Percentiles rank a stretch among this genome's conserved stretches.
These are phyloP conservation scores for Acmispon strigosus DNA, from an alignment of 306 rosid species.

Conservation along the genomic window DNA sequence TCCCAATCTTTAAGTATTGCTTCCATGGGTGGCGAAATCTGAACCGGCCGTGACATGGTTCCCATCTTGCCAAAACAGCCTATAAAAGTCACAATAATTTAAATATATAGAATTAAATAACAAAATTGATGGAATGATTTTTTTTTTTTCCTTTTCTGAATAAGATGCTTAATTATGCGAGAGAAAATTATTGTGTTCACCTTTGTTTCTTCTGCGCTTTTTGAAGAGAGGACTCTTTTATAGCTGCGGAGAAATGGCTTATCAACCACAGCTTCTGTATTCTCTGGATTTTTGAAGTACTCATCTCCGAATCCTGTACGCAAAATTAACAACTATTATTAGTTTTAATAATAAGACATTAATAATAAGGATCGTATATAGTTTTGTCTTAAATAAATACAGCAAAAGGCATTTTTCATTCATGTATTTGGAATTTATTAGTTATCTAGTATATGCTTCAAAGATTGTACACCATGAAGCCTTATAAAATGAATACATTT, in stretches of 20 bases:
- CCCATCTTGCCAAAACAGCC: constrained; percentile 66
- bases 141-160: not conserved
- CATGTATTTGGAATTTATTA: too few species aligned
- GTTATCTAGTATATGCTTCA: too few species aligned
- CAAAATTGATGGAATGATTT: not conserved
- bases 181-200: not conserved
- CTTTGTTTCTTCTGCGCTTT: constrained; percentile 40
- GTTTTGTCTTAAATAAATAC: not conserved
- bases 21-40: constrained; percentile 61
- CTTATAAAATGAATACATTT: too few species aligned
- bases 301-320: constrained; percentile 32
- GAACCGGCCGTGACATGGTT: constrained; percentile 46
- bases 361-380: not conserved
- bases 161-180: too few species aligned
- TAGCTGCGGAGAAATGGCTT: constrained; percentile 28
- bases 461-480: too few species aligned
- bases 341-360: not conserved
- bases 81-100: not conserved
- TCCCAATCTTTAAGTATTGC: constrained; percentile 47
- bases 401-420: too few species aligned
- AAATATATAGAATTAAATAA: not conserved
- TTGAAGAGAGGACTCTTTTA: constrained; percentile 40
- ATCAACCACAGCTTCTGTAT: not conserved
- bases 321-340: not conserved
- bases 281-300: constrained; percentile 18